Base-by-base conservation (phyloP, 345 rosid genomes). In the Pseudoturritis turrita region DNA sequence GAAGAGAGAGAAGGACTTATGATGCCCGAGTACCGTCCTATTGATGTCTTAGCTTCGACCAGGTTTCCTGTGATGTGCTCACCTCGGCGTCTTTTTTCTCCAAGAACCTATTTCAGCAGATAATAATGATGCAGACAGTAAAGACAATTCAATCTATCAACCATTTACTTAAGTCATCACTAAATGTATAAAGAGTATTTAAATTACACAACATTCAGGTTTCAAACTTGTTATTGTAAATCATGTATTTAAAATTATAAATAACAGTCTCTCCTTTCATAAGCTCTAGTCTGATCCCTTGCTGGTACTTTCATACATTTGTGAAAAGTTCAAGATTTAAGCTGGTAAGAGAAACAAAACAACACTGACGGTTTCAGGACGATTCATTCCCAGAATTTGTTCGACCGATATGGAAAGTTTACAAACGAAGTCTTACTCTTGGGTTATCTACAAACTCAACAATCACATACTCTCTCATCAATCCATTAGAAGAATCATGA, bases 51-150 rank as follows among this genome's bases (percentile, higher is more conserved):
- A 40, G 81, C 90, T 70, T 88, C 91, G 1, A 90, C 89, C 2
- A 78, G 86, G 66, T 65, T 75, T n/a, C 71, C 58, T 45, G 88
- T 85, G 3, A 84, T 77, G 87, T 83, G 86, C 81, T 84, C 96
- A 3, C 92, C 96, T 0, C 80, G 88, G 8, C 80, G 86, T 55
- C 85, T 92, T 66, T 84, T 92, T 76, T 89, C 92, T 0, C 78
- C 88, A 10, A 80, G 78, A 40, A 84, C 76, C 40, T 72, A 78
- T 55, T 81, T 83, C 68, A 81, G 65, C 41, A 76, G 80, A 75
- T 79, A 52, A 77, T 6, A 14, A 37, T 5, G 28, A 39, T 2
- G 37, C 39, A 71, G 9, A 14, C 25, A 65, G 40, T 22, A 40
- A n/a, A 59, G 8, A 50, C 43, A 44, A 41, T 17, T 49, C 60